A percentile compares a stretch with the other conserved stretches of the same genome.
Evolutionary conservation across 805 yeast species (phyloP).

Genomic region (Barnettozyma sucrosica): DNA sequence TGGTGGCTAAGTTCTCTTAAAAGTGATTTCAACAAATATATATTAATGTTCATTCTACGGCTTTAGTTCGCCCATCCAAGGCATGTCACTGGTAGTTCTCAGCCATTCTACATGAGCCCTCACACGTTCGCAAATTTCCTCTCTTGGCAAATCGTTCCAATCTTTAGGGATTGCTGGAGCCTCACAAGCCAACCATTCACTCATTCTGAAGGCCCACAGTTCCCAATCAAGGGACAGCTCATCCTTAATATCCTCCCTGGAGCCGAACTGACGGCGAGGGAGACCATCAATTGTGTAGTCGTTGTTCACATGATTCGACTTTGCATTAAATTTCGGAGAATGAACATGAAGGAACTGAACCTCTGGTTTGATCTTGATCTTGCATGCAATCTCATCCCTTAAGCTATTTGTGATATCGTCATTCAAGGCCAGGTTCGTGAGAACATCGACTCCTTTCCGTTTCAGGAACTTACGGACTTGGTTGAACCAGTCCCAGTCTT

Average conservation of each 20-base stretch:
- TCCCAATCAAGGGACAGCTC: slow-evolving; percentile 24
- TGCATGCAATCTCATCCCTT: slow-evolving; percentile 17
- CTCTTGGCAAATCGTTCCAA: slow-evolving; percentile 22
- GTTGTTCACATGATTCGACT: slow-evolving; percentile 14
- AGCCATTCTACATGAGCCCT: slow-evolving; percentile 25
- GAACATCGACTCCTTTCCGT: slow-evolving; percentile 18
- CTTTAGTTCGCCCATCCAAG: slow-evolving; percentile 24
- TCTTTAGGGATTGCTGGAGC: slow-evolving; percentile 23
- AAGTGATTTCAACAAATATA: not conserved
- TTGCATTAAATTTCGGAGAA: slow-evolving; percentile 26
- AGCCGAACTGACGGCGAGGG: slow-evolving; percentile 26
- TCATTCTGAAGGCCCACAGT: slow-evolving; percentile 22
- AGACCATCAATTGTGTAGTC: slow-evolving; percentile 23
- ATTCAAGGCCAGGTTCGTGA: slow-evolving; percentile 22
- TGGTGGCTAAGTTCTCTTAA: not conserved
- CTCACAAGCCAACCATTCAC: slow-evolving; percentile 27
- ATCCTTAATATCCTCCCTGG: slow-evolving; percentile 22
- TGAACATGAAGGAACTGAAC: slow-evolving; percentile 27
- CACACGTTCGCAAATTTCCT: slow-evolving; percentile 19
- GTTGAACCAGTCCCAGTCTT: slow-evolving; percentile 21
- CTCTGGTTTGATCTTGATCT: slow-evolving; percentile 17
- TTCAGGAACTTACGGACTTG: slow-evolving; percentile 19
- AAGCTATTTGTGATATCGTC: slow-evolving; percentile 17
- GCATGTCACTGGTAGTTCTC: slow-evolving; percentile 25
- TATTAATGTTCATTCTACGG: slow-evolving; percentile 13